Conservation (phyloP, 805 yeast genomes). For the Metschnikowia dekortorum region DNA sequence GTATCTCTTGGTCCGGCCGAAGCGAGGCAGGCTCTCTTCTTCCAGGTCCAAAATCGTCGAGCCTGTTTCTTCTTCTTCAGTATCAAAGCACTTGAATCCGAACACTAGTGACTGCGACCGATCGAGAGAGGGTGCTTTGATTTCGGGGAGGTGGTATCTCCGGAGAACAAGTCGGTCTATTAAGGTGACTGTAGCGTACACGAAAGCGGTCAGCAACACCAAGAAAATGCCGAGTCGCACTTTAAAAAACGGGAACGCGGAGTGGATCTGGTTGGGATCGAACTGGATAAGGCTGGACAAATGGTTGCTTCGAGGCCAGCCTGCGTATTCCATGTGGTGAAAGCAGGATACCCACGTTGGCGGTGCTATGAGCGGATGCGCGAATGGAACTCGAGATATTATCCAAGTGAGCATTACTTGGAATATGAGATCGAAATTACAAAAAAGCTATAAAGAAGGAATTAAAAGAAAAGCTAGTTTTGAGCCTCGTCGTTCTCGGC, state of each 20-base stretch:
- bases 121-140: not conserved
- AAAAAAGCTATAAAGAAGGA: not conserved
- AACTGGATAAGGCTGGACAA: not conserved
- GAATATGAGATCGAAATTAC: not conserved
- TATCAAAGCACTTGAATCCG: not conserved
- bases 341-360: not conserved
- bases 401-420: no score
- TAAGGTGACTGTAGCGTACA: not conserved
- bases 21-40: not conserved
- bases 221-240: not conserved
- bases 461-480: not conserved
- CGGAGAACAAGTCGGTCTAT: not conserved
- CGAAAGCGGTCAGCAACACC: not conserved
- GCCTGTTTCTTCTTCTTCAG: not conserved
- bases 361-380: not conserved
- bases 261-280: not conserved
- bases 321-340: not conserved
- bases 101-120: not conserved
- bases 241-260: not conserved
- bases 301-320: not conserved
- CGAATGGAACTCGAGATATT: not conserved
- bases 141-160: slow-evolving; percentile 1
- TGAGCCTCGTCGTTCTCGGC: slow-evolving; percentile 7
- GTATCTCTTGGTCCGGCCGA: not conserved
- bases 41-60: slow-evolving; percentile 1